A percentile compares a stretch with the other conserved stretches of the same genome.
These are phyloP conservation scores for Russula foetens DNA, from an alignment of 768 basidiomycete genomes.

Conservation along the genomic window DNA sequence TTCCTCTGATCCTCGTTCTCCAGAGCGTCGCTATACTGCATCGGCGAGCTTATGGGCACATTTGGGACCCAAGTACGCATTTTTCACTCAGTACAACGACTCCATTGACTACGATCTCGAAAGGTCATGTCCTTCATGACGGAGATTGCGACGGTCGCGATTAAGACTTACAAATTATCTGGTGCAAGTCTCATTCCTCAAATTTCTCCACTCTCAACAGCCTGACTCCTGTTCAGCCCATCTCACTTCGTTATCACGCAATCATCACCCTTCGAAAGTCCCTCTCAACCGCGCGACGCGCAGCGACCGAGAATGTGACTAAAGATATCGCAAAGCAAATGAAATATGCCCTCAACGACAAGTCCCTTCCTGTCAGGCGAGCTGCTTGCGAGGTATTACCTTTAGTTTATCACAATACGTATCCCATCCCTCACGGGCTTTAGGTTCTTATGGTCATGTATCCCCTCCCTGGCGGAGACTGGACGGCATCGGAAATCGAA, in stretches of 20 bases:
- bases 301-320: conserved; percentile 65
- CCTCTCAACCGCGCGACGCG: conserved; percentile 71
- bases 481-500: conserved; percentile 68
- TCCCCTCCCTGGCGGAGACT: conserved; percentile 45
- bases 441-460: conserved; percentile 53
- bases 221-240: conserved; percentile 40
- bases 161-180: conserved; percentile 68
- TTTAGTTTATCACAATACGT: neutral
- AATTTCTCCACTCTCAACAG: neutral
- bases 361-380: conserved; percentile 77
- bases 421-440: conserved; percentile 19
- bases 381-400: conserved; percentile 63
- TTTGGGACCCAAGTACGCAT: conserved; percentile 74
- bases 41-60: conserved; percentile 81
- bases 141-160: conserved; percentile 60
- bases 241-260: conserved; percentile 78
- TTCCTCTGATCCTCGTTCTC: neutral
- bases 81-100: neutral
- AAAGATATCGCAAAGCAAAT: conserved; percentile 85
- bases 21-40: conserved; percentile 78
- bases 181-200: conserved; percentile 40
- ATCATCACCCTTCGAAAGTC: conserved; percentile 72
- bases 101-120: neutral
- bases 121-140: conserved; percentile 95
- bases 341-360: conserved; percentile 67